A percentile compares a stretch with the other conserved stretches of the same genome.
These are phyloP conservation scores for Conringia planisiliqua DNA, from an alignment of 345 rosid species.

Conservation along the genomic window DNA sequence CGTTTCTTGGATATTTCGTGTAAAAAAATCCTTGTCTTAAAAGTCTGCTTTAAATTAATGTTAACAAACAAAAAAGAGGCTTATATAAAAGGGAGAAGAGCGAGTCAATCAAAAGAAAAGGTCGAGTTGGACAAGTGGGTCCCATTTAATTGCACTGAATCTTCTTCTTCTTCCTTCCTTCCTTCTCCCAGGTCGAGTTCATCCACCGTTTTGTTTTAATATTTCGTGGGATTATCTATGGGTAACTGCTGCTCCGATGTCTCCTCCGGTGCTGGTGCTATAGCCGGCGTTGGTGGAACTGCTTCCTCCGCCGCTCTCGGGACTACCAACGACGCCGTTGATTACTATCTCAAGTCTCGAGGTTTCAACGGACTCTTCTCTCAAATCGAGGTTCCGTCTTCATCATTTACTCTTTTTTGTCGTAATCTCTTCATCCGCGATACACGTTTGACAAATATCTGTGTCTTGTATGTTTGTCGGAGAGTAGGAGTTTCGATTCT, in stretches of 20 bases:
- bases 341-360: constrained; percentile 50
- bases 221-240: constrained; percentile 33
- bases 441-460: neutral
- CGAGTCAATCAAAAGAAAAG: neutral
- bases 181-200: neutral
- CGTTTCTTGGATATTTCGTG: constrained; percentile 25
- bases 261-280: constrained; percentile 51
- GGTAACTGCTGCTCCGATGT: constrained; percentile 64
- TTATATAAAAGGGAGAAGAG: neutral
- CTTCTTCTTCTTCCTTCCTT: neutral
- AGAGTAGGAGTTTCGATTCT: neutral
- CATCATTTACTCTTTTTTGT: constrained; percentile 1
- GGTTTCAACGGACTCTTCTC: constrained; percentile 56
- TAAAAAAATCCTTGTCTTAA: neutral
- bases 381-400: constrained; percentile 59
- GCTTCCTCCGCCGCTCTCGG: constrained; percentile 23
- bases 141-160: neutral
- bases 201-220: neutral
- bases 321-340: constrained; percentile 52
- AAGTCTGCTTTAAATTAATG: neutral
- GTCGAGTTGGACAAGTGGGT: constrained; percentile 12
- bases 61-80: neutral
- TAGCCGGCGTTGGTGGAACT: constrained; percentile 44
- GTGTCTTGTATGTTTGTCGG: neutral
- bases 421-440: neutral